phyloP scores from a whole-genome alignment of 805 yeast species.

The Lipomyces kockii region DNA sequence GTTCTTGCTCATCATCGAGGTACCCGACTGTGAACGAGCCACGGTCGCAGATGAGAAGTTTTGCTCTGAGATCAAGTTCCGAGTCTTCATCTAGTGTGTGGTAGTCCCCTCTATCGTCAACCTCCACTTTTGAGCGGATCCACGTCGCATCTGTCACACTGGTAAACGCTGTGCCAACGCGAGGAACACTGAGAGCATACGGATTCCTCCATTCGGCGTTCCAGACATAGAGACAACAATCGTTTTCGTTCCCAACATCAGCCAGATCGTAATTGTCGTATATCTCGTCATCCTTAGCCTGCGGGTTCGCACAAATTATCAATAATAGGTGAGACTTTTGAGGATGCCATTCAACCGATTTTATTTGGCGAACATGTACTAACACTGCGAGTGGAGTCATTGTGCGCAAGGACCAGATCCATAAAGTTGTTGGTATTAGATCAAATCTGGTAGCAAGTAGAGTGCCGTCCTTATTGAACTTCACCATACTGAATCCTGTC shows the following conservation, averaged over 20 bases:
- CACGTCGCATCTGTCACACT: constrained; percentile 20
- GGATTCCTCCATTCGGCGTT: constrained; percentile 31
- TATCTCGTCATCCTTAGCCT: constrained; percentile 13
- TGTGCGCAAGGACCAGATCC: constrained; percentile 33
- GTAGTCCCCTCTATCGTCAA: constrained; percentile 2
- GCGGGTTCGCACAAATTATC: constrained; percentile 15
- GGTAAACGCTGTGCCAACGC: constrained; percentile 7
- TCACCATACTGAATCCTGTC: constrained; percentile 22
- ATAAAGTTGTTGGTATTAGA: constrained; percentile 31
- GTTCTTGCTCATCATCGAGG: constrained; percentile 32
- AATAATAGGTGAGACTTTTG: constrained; percentile 19
- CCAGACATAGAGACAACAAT: constrained; percentile 29
- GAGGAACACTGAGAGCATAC: constrained; percentile 20
- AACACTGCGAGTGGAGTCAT: constrained; percentile 29
- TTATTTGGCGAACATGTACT: constrained; percentile 26
- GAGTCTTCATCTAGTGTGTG: constrained; percentile 9
- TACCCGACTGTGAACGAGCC: constrained; percentile 24
- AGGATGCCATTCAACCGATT: constrained; percentile 33
- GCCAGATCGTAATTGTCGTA: constrained; percentile 27
- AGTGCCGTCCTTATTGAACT: constrained; percentile 32
- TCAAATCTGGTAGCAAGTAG: constrained; percentile 29
- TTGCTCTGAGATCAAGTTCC: constrained; percentile 5
- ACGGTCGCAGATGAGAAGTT: constrained; percentile 19
- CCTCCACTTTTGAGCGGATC: constrained; percentile 19
- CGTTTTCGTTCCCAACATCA: constrained; percentile 21